Conservation (phyloP, 805 yeast genomes). For the Clavispora fructus region DNA sequence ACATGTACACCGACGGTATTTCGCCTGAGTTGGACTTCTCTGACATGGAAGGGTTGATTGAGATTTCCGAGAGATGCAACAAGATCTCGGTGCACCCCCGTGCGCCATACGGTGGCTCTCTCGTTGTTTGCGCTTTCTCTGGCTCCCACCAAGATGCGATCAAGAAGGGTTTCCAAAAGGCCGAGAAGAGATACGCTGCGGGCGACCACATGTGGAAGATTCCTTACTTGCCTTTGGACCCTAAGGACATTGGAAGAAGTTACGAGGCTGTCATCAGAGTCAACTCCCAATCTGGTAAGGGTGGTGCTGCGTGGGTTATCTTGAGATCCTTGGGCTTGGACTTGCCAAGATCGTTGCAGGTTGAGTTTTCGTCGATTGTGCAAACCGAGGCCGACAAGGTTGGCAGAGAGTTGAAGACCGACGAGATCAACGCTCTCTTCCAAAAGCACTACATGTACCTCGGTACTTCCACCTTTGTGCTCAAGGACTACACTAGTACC, state of each 20-base stretch:
- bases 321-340: slow-evolving; percentile 71
- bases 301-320: slow-evolving; percentile 87
- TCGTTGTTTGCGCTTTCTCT: slow-evolving; percentile 77
- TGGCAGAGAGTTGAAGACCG: slow-evolving; percentile 66
- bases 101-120: slow-evolving; percentile 79
- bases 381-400: slow-evolving; percentile 58
- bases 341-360: slow-evolving; percentile 78
- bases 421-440: slow-evolving; percentile 58
- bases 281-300: slow-evolving; percentile 84
- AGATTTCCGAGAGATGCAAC: slow-evolving; percentile 72
- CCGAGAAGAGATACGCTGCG: slow-evolving; percentile 34
- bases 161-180: slow-evolving; percentile 66
- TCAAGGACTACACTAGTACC: slow-evolving; percentile 21
- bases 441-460: slow-evolving; percentile 45
- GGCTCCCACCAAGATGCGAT: slow-evolving; percentile 90
- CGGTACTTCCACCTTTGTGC: slow-evolving; percentile 12
- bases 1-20: slow-evolving; percentile 75
- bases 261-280: slow-evolving; percentile 89
- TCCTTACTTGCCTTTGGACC: slow-evolving; percentile 82
- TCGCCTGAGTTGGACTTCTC: slow-evolving; percentile 67
- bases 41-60: slow-evolving; percentile 60
- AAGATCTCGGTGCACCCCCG: slow-evolving; percentile 75
- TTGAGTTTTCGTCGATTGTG: slow-evolving; percentile 63
- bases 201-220: slow-evolving; percentile 54
- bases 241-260: slow-evolving; percentile 77